Evolutionary conservation across 345 rosid genomes (phyloP), one percentile per base, ranked within the genome.

Genomic region (Dipteronia sinensis): DNA sequence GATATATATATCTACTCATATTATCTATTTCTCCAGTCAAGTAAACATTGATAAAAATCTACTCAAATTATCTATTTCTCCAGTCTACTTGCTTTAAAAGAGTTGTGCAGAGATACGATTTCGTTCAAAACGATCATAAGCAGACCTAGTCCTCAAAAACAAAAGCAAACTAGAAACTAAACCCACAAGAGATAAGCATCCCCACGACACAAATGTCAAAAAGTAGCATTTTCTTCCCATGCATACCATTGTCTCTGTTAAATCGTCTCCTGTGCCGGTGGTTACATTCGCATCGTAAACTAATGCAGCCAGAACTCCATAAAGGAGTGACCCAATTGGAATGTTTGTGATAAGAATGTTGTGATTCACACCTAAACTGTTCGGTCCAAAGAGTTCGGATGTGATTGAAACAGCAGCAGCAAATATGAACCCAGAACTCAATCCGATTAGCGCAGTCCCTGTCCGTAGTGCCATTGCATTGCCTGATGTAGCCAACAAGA

Each of bases 361-460:
- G 87, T 96, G 99, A 84, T 96, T 96, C 34, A 96, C 97, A 0
- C 99, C 97, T 9, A 93, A 86, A 69, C 95, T 94, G 68, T 90
- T 94, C 0, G 97, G 97, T 53, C 99, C 99, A 27, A 96, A 96
- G 3, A 96, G 88, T 83, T 96, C 98, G 0, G 98, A 94, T 20
- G 99, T 96, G 49, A 96, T 82, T 12, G 99, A 94, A 81, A 96
- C 98, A 0, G 98, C 97, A 3, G 97, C 95, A 2, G 99, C 97
- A 62, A 96, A 96, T 80, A 96, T 91, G 89, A 94, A 96, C 0
- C 98, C 99, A 0, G 98, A 96, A 78, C 99, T 94, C 73, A 94
- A 53, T 34, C 97, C 97, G 0, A 96, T 88, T 19, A 96, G 64
- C 7, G 98, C 88, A 0, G 97, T 96, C 65, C 92, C 89, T 4